Conservation (phyloP, 176 grass and related monocot genomes). For the Aegilops umbellulata region DNA sequence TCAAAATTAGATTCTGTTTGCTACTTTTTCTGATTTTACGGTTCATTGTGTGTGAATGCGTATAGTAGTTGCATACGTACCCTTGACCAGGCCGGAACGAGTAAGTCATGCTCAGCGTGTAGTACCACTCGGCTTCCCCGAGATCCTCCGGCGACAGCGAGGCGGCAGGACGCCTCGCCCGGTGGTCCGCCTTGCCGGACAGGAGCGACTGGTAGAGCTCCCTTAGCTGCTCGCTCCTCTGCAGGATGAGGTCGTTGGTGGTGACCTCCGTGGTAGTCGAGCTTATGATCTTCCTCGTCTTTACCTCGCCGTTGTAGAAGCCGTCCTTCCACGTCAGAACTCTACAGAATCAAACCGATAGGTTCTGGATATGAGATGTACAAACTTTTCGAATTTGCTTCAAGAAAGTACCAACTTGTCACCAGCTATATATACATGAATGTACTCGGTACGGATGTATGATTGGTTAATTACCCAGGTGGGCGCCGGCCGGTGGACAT, state of each 20-base stretch:
- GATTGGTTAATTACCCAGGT: slow-evolving; percentile 43
- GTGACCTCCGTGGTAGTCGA: slow-evolving; percentile 45
- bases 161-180: slow-evolving; percentile 49
- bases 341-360: slow-evolving; percentile 15
- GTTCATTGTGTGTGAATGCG: too few relatives aligned
- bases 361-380: background rate
- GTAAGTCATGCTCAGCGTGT: slow-evolving; percentile 85
- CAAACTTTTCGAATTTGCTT: background rate
- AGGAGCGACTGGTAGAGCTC: slow-evolving; percentile 75
- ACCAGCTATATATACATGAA: too few relatives aligned
- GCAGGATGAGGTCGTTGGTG: slow-evolving; percentile 46
- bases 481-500: slow-evolving; percentile 30
- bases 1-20: too few relatives aligned
- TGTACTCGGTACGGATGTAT: too few relatives aligned
- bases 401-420: too few relatives aligned
- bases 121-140: slow-evolving; percentile 75
- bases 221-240: slow-evolving; percentile 77
- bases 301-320: slow-evolving; percentile 91
- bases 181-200: slow-evolving; percentile 53
- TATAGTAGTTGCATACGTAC: background rate
- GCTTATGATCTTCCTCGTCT: slow-evolving; percentile 71
- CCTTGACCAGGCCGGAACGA: slow-evolving; percentile 62
- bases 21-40: too few relatives aligned
- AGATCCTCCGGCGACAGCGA: slow-evolving; percentile 78
- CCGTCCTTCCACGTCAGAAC: slow-evolving; percentile 65